These are phyloP conservation scores for Drosera spatulata DNA, from an alignment of 179 eudicot genomes.

Conservation along the genomic window DNA sequence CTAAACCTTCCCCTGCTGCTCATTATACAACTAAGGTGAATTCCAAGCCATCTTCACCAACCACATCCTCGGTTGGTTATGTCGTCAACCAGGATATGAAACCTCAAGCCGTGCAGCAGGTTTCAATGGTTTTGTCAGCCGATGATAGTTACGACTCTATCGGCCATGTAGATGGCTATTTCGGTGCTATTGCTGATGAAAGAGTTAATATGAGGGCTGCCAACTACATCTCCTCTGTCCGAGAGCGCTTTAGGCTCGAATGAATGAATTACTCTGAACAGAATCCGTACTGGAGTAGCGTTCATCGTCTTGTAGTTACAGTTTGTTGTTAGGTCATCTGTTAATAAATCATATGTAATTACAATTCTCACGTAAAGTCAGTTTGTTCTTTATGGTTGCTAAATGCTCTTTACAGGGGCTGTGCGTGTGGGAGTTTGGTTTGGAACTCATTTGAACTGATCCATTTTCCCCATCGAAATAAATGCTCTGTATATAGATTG, in stretches of 20 bases:
- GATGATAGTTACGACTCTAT: slow-evolving; percentile 1
- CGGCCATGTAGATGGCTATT: background rate
- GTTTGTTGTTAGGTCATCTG: too few species aligned
- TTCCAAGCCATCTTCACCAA: slow-evolving; percentile 4
- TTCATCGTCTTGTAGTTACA: background rate
- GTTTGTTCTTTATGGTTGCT: too few species aligned
- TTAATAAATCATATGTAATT: too few species aligned
- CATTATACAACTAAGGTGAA: slow-evolving; percentile 10
- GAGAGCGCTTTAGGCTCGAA: background rate
- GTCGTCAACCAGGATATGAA: slow-evolving; percentile 12
- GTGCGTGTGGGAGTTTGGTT: too few species aligned
- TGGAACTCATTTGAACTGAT: too few species aligned
- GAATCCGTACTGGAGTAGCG: background rate
- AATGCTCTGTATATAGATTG: too few species aligned
- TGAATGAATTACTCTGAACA: background rate
- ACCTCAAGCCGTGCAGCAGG: slow-evolving; percentile 15
- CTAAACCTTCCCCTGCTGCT: slow-evolving; percentile 13
- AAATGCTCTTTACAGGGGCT: too few species aligned
- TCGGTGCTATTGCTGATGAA: too few species aligned
- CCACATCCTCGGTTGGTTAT: slow-evolving; percentile 14
- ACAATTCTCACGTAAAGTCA: too few species aligned
- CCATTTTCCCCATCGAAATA: too few species aligned
- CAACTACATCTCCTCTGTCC: too few species aligned
- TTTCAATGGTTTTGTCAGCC: slow-evolving; percentile 13
- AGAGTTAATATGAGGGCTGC: too few species aligned